Evolutionary conservation across 2,329 filamentous ascomycete genomes (phyloP).

Genomic region (Paecilomyces variotii): DNA sequence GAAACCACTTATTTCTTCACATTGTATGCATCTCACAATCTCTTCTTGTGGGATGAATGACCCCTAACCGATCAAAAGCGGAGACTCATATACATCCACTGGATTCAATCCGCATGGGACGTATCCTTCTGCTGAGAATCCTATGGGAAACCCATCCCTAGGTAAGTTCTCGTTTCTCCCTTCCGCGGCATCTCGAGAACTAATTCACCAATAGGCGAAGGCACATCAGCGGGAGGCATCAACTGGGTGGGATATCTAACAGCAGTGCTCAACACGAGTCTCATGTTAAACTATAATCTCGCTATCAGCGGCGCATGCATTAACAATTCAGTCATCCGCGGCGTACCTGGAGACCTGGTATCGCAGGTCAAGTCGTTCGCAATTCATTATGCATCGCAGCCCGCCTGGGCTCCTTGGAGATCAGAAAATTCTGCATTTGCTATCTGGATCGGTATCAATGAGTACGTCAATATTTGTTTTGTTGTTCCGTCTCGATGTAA

Average conservation of each 20-base stretch:
- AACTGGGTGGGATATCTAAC: conserved; percentile 49
- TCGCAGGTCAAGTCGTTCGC: conserved; percentile 37
- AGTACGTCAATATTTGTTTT: conserved; percentile 10
- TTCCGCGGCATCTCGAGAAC: neutral
- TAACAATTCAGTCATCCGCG: conserved; percentile 44
- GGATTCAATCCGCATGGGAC: conserved; percentile 48
- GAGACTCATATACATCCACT: conserved; percentile 54
- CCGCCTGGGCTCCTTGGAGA: conserved; percentile 18
- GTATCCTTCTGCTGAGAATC: conserved; percentile 47
- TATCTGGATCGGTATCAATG: conserved; percentile 29
- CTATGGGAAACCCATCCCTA: conserved; percentile 52
- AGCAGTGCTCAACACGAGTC: conserved; percentile 39
- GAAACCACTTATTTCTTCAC: neutral
- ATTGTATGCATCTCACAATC: neutral
- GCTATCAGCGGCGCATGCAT: conserved; percentile 49
- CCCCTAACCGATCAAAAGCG: conserved; percentile 28
- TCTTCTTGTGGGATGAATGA: neutral
- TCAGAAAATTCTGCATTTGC: conserved; percentile 19
- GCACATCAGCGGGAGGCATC: conserved; percentile 42
- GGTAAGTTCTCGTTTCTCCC: conserved; percentile 9
- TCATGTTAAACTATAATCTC: conserved; percentile 46
- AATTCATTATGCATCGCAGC: conserved; percentile 29
- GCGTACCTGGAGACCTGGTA: conserved; percentile 46
- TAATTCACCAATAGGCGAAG: conserved; percentile 36
- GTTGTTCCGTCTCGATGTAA: neutral